These are phyloP conservation scores for Termitomyces sp. DNA, from an alignment of 768 basidiomycete species.

Conservation along the genomic window DNA sequence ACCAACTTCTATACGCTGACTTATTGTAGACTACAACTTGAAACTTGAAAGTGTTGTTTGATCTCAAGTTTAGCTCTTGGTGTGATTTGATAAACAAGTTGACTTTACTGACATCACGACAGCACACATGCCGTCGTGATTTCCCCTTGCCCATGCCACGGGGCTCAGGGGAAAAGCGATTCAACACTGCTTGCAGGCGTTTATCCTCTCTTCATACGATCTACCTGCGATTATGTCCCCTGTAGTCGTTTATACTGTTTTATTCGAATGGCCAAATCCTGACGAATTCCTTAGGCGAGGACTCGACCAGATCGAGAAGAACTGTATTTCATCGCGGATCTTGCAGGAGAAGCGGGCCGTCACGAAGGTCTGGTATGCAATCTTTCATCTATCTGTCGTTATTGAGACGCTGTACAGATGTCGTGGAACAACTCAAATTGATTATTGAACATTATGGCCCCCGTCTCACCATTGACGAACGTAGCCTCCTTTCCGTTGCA, in stretches of 20 bases:
- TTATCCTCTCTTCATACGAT: neutral
- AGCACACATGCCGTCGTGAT: constrained; percentile 7
- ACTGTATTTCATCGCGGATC: constrained; percentile 66
- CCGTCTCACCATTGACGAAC: constrained; percentile 78
- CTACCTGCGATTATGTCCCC: constrained; percentile 9
- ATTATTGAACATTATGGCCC: constrained; percentile 67
- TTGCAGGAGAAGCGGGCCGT: constrained; percentile 86
- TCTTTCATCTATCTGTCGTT: neutral
- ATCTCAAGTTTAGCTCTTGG: neutral
- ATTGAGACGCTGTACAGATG: constrained; percentile 44
- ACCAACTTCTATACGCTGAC: constrained; percentile 36
- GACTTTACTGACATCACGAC: constrained; percentile 1
- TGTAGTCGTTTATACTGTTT: constrained; percentile 1
- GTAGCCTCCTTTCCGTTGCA: constrained; percentile 84
- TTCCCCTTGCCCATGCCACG: constrained; percentile 12
- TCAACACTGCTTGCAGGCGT: neutral
- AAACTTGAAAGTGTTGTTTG: neutral
- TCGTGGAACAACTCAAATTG: constrained; percentile 75
- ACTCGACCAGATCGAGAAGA: constrained; percentile 32
- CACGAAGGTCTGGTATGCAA: constrained; percentile 62
- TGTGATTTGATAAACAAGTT: constrained; percentile 13
- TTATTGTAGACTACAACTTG: neutral
- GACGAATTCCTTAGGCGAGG: constrained; percentile 12
- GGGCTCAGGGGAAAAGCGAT: neutral
- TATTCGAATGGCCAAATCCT: neutral